Evolutionary conservation across 768 basidiomycete species (phyloP).

Genomic region (Mycena rosella): DNA sequence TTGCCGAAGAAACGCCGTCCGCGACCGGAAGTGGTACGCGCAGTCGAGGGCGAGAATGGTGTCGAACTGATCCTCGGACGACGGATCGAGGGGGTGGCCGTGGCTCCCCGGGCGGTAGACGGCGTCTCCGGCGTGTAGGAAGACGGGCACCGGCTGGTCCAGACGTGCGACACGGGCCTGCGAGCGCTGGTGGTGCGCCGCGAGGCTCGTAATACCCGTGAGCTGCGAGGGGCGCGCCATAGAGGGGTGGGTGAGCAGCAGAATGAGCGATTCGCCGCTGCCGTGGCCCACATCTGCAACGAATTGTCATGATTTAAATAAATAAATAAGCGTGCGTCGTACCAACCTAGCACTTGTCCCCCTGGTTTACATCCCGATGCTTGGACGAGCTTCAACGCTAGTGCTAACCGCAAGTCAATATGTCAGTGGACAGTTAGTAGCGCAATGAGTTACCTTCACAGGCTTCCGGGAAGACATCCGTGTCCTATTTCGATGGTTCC

Average conservation of each 20-base stretch:
- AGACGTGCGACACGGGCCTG: conserved; percentile 52
- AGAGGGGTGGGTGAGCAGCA: conserved; percentile 61
- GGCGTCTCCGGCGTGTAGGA: conserved; percentile 64
- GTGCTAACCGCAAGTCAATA: conserved; percentile 51
- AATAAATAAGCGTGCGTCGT: background rate
- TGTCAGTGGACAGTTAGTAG: background rate
- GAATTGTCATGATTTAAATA: background rate
- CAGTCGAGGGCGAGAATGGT: conserved; percentile 74
- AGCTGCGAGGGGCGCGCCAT: conserved; percentile 62
- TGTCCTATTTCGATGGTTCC: conserved; percentile 50
- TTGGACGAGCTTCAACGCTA: conserved; percentile 65
- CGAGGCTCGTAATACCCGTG: conserved; percentile 70
- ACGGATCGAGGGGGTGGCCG: conserved; percentile 61
- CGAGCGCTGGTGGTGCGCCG: conserved; percentile 62
- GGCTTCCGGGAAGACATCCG: conserved; percentile 65
- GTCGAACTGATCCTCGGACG: conserved; percentile 52
- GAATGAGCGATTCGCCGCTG: conserved; percentile 73
- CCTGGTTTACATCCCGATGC: conserved; percentile 55
- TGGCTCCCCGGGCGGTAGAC: conserved; percentile 48
- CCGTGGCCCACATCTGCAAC: conserved; percentile 74
- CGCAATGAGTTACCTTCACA: conserved; percentile 62
- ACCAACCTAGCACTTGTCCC: conserved; percentile 67
- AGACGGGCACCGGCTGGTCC: conserved; percentile 47
- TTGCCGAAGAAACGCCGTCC: conserved; percentile 65
- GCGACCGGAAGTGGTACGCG: conserved; percentile 75